Percentiles rank a stretch among this genome's conserved stretches.
Evolutionary conservation across 352 stramenopile genomes (phyloP).

Genomic region (Phytophthora pinifolia): DNA sequence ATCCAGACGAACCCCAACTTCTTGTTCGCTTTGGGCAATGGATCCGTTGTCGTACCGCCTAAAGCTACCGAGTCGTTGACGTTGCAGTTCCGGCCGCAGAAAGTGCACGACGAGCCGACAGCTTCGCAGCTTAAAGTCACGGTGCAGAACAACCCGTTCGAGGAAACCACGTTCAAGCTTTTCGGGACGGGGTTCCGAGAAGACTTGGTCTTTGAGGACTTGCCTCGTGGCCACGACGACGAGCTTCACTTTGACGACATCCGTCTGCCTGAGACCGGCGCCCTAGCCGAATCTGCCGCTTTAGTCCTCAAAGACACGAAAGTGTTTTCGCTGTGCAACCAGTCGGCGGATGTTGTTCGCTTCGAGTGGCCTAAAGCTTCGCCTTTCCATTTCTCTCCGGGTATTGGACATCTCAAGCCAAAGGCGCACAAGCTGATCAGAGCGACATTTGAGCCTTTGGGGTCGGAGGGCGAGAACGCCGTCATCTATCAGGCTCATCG

Average conservation of each 20-base stretch:
- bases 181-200: constrained; percentile 77
- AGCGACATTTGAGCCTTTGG: constrained; percentile 61
- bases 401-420: constrained; percentile 68
- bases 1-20: constrained; percentile 79
- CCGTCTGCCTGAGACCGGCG: constrained; percentile 33
- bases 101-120: constrained; percentile 63
- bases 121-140: constrained; percentile 70
- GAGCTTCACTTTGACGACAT: constrained; percentile 89
- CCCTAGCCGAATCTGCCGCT: not conserved
- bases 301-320: constrained; percentile 42
- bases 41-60: constrained; percentile 73
- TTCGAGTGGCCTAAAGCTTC: constrained; percentile 69
- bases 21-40: constrained; percentile 69
- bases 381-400: constrained; percentile 74
- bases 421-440: constrained; percentile 68
- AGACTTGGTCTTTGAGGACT: constrained; percentile 87
- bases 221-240: constrained; percentile 73
- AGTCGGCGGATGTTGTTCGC: constrained; percentile 51
- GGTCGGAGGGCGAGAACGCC: constrained; percentile 17
- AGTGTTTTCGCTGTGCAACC: constrained; percentile 80
- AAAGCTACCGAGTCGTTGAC: constrained; percentile 57
- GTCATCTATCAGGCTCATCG: constrained; percentile 40
- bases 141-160: constrained; percentile 92
- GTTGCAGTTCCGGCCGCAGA: constrained; percentile 86
- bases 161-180: constrained; percentile 79